Conservation (phyloP, 805 yeast genomes). For the Zygosaccharomyces lentus region DNA sequence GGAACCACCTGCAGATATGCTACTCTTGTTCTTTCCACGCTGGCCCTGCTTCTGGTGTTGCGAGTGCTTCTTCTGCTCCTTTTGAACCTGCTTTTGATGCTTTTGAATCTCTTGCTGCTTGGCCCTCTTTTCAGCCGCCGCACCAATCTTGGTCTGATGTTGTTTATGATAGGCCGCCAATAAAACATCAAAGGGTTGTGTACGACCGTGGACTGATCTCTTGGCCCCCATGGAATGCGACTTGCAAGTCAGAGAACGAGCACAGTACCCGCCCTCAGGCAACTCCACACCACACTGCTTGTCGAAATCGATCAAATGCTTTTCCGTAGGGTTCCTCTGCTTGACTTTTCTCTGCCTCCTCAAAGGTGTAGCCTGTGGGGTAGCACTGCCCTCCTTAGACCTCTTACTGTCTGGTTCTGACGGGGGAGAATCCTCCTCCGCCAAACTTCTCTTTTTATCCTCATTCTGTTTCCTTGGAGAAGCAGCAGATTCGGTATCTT, state of each 20-base stretch:
- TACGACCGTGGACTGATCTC: constrained; percentile 88
- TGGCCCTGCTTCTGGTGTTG: constrained; percentile 38
- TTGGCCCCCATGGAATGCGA: constrained; percentile 99
- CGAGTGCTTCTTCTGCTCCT: constrained; percentile 27
- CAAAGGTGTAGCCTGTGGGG: constrained; percentile 15
- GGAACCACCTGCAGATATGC: constrained; percentile 5
- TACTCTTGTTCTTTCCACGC: constrained; percentile 12
- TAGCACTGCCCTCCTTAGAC: constrained; percentile 11
- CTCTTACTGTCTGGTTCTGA: constrained; percentile 18
- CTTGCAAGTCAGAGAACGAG: constrained; percentile 92
- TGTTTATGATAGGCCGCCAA: constrained; percentile 86
- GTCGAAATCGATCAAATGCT: constrained; percentile 70
- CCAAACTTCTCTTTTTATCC: constrained; percentile 16
- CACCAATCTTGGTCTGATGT: constrained; percentile 85
- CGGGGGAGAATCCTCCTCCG: constrained; percentile 21
- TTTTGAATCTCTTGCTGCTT: constrained; percentile 50
- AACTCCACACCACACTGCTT: constrained; percentile 94
- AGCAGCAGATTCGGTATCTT: constrained; percentile 15
- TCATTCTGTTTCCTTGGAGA: constrained; percentile 8
- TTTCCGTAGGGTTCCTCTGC: constrained; percentile 68
- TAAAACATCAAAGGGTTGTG: constrained; percentile 85
- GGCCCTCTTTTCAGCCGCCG: constrained; percentile 73
- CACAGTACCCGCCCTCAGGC: constrained; percentile 94
- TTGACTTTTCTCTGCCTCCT: constrained; percentile 40
- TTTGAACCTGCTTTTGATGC: constrained; percentile 28